phyloP scores from a whole-genome alignment of 2,329 filamentous ascomycete genomes.

The Arthrobotrys conoides region DNA sequence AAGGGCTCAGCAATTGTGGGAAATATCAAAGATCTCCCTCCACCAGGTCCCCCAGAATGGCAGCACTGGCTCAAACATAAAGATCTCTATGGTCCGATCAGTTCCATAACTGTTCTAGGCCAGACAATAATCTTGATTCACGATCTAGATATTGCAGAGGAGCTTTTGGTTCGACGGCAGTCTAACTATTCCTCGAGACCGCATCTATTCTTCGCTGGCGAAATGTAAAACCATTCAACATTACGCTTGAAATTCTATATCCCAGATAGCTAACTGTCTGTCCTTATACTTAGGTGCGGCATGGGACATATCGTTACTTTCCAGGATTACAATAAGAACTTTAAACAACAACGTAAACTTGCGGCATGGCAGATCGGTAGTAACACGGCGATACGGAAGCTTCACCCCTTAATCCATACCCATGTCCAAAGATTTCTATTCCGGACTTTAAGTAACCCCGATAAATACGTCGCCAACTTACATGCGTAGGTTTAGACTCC shows the following conservation, averaged over 20 bases:
- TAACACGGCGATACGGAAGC: slow-evolving; percentile 67
- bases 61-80: slow-evolving; percentile 68
- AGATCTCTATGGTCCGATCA: slow-evolving; percentile 66
- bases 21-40: slow-evolving; percentile 46
- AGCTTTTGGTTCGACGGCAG: slow-evolving; percentile 67
- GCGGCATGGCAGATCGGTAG: slow-evolving; percentile 69
- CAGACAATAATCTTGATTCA: slow-evolving; percentile 68
- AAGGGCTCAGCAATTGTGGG: slow-evolving; percentile 35
- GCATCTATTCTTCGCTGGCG: slow-evolving; percentile 65
- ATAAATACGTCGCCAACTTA: slow-evolving; percentile 68
- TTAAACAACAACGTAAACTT: slow-evolving; percentile 69
- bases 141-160: slow-evolving; percentile 66
- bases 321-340: slow-evolving; percentile 66
- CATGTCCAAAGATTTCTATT: slow-evolving; percentile 69
- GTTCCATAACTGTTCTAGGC: slow-evolving; percentile 68
- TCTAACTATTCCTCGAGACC: slow-evolving; percentile 67
- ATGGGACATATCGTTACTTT: slow-evolving; percentile 67
- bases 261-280: background rate
- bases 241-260: background rate
- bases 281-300: slow-evolving; percentile 65
- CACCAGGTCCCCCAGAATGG: slow-evolving; percentile 66
- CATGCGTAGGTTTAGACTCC: slow-evolving; percentile 66
- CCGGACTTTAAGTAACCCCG: slow-evolving; percentile 67
- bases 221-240: slow-evolving; percentile 65
- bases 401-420: slow-evolving; percentile 68